phyloP scores from a whole-genome alignment of 176 grass and related monocot species.

The Puya raimondii region DNA sequence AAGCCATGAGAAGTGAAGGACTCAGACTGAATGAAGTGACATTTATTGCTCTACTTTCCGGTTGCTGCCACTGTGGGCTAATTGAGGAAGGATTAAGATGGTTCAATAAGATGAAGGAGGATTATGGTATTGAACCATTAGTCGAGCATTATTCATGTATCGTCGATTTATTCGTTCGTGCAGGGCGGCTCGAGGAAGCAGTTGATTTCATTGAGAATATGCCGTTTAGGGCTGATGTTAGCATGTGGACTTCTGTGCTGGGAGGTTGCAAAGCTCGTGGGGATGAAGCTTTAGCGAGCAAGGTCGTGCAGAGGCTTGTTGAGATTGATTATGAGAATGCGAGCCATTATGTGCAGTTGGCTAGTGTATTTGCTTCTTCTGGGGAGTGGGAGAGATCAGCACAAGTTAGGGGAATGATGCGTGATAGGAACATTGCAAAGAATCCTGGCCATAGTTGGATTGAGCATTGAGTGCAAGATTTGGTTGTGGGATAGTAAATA shows the following conservation, averaged over 20 bases:
- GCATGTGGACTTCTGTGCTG: slow-evolving; percentile 52
- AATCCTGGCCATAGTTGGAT: slow-evolving; percentile 62
- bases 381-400: slow-evolving; percentile 50
- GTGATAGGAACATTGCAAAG: slow-evolving; percentile 39
- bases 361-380: slow-evolving; percentile 47
- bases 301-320: slow-evolving; percentile 30
- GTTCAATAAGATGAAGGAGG: slow-evolving; percentile 52
- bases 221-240: slow-evolving; percentile 52
- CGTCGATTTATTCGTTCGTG: slow-evolving; percentile 49
- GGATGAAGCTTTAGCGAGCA: slow-evolving; percentile 33
- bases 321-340: slow-evolving; percentile 30
- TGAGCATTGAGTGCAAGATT: slow-evolving; percentile 17
- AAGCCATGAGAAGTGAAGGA: slow-evolving; percentile 33
- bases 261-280: slow-evolving; percentile 64
- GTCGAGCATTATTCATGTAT: slow-evolving; percentile 61
- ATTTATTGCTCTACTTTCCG: slow-evolving; percentile 61
- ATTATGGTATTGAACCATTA: slow-evolving; percentile 35
- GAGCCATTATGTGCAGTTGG: slow-evolving; percentile 56
- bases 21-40: slow-evolving; percentile 42
- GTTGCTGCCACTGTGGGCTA: slow-evolving; percentile 54
- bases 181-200: slow-evolving; percentile 52
- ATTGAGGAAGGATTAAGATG: slow-evolving; percentile 54
- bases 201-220: slow-evolving; percentile 64
- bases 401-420: slow-evolving; percentile 53
- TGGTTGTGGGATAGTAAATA: no score